These are phyloP conservation scores for Neurospora africana DNA, from an alignment of 495 filamentous ascomycete genomes.

Conservation along the genomic window DNA sequence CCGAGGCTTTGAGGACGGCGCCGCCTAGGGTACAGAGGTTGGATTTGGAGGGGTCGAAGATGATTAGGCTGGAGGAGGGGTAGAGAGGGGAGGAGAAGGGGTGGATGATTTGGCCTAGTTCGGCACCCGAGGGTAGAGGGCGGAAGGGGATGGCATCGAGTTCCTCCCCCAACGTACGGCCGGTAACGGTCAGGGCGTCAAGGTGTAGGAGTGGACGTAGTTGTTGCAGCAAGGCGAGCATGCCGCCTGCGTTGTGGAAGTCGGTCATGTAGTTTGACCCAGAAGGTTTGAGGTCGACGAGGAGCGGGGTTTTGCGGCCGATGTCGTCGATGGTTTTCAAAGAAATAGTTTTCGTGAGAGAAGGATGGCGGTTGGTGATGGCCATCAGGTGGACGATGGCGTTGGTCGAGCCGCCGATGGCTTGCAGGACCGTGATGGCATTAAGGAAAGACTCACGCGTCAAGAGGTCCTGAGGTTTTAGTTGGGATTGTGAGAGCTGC, in stretches of 20 bases:
- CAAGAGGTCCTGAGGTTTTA: conserved; percentile 45
- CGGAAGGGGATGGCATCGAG: conserved; percentile 38
- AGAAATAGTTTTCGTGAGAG: conserved; percentile 42
- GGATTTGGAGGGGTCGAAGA: conserved; percentile 30
- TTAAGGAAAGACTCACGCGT: conserved; percentile 53
- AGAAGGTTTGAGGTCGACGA: conserved; percentile 59
- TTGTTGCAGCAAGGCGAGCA: conserved; percentile 45
- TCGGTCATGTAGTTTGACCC: conserved; percentile 64
- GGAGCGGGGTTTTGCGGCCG: conserved; percentile 46
- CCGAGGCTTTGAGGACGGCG: conserved; percentile 54
- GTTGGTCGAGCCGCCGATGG: conserved; percentile 61
- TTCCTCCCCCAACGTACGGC: conserved; percentile 46
- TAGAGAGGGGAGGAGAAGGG: conserved; percentile 44
- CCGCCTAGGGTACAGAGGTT: conserved; percentile 41
- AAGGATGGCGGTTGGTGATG: conserved; percentile 49
- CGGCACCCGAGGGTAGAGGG: conserved; percentile 20
- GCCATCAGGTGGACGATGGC: conserved; percentile 58
- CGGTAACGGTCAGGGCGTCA: conserved; percentile 46
- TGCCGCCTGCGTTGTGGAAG: conserved; percentile 59
- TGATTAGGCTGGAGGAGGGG: conserved; percentile 42
- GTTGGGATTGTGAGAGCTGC: conserved; percentile 7
- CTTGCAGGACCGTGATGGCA: conserved; percentile 57
- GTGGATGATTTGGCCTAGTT: conserved; percentile 33
- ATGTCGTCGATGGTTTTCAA: conserved; percentile 50
- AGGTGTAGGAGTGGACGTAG: conserved; percentile 49